Evolutionary conservation across 2,329 filamentous ascomycete genomes (phyloP), one percentile per base, ranked within the genome.

Genomic region (Nemania sp.): DNA sequence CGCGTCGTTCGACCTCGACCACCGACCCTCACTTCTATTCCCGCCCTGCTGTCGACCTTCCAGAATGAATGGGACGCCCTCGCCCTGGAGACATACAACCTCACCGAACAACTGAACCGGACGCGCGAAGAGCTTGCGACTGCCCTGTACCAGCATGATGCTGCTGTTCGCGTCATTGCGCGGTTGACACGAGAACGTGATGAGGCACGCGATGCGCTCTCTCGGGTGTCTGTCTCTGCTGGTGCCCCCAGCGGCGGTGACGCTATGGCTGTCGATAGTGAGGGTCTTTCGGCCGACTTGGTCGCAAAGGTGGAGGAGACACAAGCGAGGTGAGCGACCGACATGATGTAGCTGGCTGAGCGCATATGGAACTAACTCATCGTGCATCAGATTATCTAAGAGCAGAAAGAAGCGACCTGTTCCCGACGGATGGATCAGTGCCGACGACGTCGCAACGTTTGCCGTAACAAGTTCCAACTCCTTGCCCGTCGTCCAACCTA

Each of bases 41-140:
- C 94, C 19, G 91, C 94, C 15, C 83, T 99, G 51, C 88, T 99
- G 51, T 89, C 90, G 44, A 89, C 92, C 33, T 97, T 99, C 72
- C 94, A 99, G 72, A 96, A 96, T 72, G 94, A 99, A 79, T 99
- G 94, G 94, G 94, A 99, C 71, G 88, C 92, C 7, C 77, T 97
- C 39, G 90, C 93, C 11, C 79, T 97, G 30, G 94, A 99, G 75
- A 90, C 91, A 45, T 97, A 91, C 72, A 94, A 90, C 63, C 77
- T 97, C 56, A 88, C 90, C 75, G 90, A 97, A 72, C 91, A 96
- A 69, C 79, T 99, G 58, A 82, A 88, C 46, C 90, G 96, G 70
- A 96, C 92, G 36, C 82, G 93, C 61, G 92, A 97, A 75, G 94
- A 99, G 77, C 83, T 99, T 52, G 91, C 91, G 52, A 94, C 91